A percentile compares a stretch with the other conserved stretches of the same genome.
phyloP scores from a whole-genome alignment of 164 flowering plant species.

The Hamamelis virginiana region DNA sequence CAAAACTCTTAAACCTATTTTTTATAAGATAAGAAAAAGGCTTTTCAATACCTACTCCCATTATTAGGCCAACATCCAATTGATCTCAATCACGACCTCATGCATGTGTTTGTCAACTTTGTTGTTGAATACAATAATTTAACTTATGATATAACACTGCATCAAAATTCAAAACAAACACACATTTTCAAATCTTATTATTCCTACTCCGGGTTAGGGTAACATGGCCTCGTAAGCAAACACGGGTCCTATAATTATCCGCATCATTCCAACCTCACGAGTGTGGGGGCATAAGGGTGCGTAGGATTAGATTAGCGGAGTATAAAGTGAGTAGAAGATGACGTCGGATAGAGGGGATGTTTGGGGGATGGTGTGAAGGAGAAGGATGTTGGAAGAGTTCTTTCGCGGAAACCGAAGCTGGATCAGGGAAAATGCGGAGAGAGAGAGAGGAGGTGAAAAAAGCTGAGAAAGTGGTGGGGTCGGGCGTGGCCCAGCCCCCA shows the following conservation, averaged over 20 bases:
- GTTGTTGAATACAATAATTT: no score
- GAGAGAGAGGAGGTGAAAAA: conserved; percentile 13
- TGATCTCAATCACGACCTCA: no score
- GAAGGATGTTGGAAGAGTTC: conserved; percentile 5
- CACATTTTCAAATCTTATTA: neutral
- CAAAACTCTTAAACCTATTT: no score
- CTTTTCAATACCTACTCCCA: no score
- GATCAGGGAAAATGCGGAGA: conserved; percentile 15
- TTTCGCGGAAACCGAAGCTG: conserved; percentile 33
- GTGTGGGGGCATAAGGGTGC: conserved; percentile 8
- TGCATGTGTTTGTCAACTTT: no score
- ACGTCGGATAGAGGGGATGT: conserved; percentile 10
- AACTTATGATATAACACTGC: no score
- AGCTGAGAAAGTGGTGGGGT: conserved; percentile 12
- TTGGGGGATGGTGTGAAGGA: conserved; percentile 7
- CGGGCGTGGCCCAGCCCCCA: conserved; percentile 27
- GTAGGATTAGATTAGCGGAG: conserved; percentile 14
- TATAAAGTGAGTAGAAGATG: conserved; percentile 1
- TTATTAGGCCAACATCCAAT: no score
- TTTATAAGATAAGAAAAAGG: no score
- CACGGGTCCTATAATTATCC: no score
- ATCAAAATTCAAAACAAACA: no score
- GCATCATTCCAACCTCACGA: neutral
- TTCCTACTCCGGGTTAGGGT: neutral
- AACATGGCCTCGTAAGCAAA: neutral